These are phyloP conservation scores for Zymoseptoria crescenta DNA, from an alignment of 2,329 filamentous ascomycete genomes.

Conservation along the genomic window DNA sequence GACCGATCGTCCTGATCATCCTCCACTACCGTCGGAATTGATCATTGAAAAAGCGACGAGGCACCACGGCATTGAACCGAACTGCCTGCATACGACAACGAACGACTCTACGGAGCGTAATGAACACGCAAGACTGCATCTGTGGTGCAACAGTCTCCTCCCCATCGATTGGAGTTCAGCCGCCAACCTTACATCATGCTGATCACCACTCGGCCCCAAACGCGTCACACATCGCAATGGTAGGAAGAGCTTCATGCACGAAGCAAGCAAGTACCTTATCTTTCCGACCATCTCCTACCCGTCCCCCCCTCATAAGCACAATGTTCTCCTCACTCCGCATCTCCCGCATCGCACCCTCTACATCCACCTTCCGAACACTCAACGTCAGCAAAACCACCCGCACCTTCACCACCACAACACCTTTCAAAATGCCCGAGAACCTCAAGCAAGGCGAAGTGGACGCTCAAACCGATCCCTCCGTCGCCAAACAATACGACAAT, in stretches of 20 bases:
- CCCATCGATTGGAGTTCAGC: background rate
- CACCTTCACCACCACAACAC: conserved; percentile 10
- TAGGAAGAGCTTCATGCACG: background rate
- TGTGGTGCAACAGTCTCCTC: background rate
- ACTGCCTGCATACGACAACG: background rate
- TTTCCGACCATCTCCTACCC: background rate
- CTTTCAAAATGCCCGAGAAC: conserved; percentile 39
- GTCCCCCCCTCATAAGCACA: background rate
- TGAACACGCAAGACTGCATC: background rate
- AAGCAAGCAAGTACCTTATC: background rate
- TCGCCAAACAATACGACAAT: conserved; percentile 43
- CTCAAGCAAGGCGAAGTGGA: conserved; percentile 35
- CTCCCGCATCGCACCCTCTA: background rate
- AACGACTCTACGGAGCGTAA: background rate
- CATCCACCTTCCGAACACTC: background rate
- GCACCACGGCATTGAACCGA: background rate
- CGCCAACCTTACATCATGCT: background rate
- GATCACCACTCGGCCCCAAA: background rate
- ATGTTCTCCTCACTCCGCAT: background rate
- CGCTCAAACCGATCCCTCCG: conserved; percentile 39
- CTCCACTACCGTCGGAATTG: background rate
- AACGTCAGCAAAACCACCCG: conserved; percentile 1
- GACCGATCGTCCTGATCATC: background rate
- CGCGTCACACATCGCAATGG: background rate
- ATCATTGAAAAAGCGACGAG: background rate